These are phyloP conservation scores for Avena atlantica DNA, from an alignment of 176 grass and related monocot species.

Conservation along the genomic window DNA sequence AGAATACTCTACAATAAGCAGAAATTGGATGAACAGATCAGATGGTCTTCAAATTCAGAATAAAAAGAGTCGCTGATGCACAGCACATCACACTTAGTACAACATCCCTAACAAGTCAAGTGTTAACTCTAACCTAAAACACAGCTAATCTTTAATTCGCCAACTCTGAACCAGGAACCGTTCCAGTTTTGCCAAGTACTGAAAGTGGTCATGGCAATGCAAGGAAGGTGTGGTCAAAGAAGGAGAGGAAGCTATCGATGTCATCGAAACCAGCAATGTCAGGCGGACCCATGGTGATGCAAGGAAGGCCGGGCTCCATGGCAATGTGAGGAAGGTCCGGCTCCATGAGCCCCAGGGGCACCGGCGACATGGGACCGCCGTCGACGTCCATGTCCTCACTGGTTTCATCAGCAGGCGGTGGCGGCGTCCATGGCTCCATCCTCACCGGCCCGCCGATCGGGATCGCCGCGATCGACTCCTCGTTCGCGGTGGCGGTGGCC, in stretches of 20 bases:
- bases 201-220: not conserved
- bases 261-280: constrained; percentile 33
- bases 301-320: constrained; percentile 33
- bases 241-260: constrained; percentile 29
- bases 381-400: not conserved
- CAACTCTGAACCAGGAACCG: not conserved
- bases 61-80: not conserved
- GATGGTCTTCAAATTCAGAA: not conserved
- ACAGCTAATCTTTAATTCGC: not conserved
- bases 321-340: not conserved
- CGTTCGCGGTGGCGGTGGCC: not conserved
- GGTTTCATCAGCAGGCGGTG: not conserved
- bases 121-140: not conserved
- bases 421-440: not conserved
- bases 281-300: constrained; percentile 14
- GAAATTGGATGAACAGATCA: constrained; percentile 17
- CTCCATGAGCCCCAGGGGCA: constrained; percentile 38
- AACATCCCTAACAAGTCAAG: not conserved
- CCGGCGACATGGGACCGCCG: constrained; percentile 27
- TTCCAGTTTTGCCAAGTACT: not conserved
- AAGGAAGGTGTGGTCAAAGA: constrained; percentile 35
- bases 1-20: not conserved
- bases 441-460: not conserved
- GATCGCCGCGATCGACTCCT: constrained; percentile 22
- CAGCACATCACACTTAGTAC: not conserved